A percentile compares a stretch with the other conserved stretches of the same genome.
Evolutionary conservation across 2,329 filamentous ascomycete species (phyloP).

Genomic region (Aspergillus cejpii): DNA sequence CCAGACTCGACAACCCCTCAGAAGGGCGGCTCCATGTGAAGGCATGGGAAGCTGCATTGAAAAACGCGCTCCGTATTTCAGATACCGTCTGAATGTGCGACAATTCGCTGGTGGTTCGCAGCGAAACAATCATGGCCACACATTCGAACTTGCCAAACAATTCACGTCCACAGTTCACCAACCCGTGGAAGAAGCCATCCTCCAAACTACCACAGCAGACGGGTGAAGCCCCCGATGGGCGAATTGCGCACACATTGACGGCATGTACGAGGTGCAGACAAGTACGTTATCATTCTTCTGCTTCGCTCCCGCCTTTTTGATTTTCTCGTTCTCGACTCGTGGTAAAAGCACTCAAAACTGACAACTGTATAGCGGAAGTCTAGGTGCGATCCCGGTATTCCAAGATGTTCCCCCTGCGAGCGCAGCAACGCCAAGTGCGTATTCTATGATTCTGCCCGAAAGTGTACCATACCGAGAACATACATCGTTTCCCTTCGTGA

Average conservation of each 20-base stretch:
- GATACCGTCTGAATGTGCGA: not conserved
- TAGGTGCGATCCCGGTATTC: conserved; percentile 85
- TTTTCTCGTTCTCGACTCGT: not conserved
- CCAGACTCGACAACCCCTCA: not conserved
- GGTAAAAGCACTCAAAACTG: not conserved
- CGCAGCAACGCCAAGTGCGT: conserved; percentile 86
- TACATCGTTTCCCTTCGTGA: conserved; percentile 92
- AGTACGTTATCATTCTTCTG: conserved; percentile 29
- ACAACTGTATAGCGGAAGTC: conserved; percentile 70
- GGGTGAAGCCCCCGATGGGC: conserved; percentile 31
- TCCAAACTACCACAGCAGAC: conserved; percentile 25
- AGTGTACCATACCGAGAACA: conserved; percentile 75
- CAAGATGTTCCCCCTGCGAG: conserved; percentile 87
- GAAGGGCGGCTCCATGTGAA: conserved; percentile 4
- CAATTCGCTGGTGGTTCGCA: conserved; percentile 1
- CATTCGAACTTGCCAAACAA: conserved; percentile 10
- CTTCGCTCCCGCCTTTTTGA: conserved; percentile 1
- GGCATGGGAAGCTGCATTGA: conserved; percentile 10
- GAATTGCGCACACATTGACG: conserved; percentile 44
- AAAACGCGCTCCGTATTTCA: not conserved
- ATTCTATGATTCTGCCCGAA: conserved; percentile 86
- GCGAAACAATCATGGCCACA: conserved; percentile 18
- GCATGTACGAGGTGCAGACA: conserved; percentile 47
- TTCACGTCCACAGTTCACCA: conserved; percentile 20
- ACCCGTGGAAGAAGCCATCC: conserved; percentile 24